A percentile compares a stretch with the other conserved stretches of the same genome.
Evolutionary conservation across 225 moss, liverwort and hornwort genomes (phyloP).

Genomic region (Climacium dendroides): DNA sequence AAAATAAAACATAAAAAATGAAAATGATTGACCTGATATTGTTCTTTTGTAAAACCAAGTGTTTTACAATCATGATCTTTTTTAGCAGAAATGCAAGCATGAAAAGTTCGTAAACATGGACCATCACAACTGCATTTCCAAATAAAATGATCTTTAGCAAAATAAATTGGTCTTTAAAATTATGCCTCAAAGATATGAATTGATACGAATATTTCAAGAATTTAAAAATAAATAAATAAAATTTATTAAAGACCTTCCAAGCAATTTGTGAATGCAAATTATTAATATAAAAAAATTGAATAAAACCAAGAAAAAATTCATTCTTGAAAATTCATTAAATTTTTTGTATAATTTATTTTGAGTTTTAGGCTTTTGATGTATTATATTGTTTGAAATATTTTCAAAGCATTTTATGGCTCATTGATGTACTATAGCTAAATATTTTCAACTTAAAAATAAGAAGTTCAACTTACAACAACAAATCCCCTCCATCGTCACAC

Average conservation of each 20-base stretch:
- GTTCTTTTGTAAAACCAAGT: conserved; percentile 29
- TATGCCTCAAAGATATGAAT: background rate
- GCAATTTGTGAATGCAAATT: accelerated
- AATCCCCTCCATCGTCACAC: conserved; percentile 34
- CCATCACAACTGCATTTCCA: conserved; percentile 22
- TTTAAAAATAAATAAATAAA: background rate
- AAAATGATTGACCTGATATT: conserved; percentile 8
- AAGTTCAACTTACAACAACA: conserved; percentile 4
- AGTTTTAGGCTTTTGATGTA: background rate
- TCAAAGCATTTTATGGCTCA: background rate
- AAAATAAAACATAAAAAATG: background rate
- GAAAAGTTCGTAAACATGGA: conserved; percentile 39
- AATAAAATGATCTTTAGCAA: background rate
- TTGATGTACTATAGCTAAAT: background rate
- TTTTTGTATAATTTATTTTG: background rate
- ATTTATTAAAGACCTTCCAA: background rate
- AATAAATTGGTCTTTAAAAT: background rate
- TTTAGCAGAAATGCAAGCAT: conserved; percentile 18
- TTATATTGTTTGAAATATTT: background rate
- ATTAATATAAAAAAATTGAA: background rate
- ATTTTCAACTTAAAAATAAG: too few species aligned
- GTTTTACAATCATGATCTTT: conserved; percentile 27
- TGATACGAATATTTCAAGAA: background rate
- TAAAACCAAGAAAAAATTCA: too few species aligned
- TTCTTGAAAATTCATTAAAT: background rate